Base-by-base conservation (phyloP, 768 basidiomycete genomes). In the Agrocybe chaxingu region DNA sequence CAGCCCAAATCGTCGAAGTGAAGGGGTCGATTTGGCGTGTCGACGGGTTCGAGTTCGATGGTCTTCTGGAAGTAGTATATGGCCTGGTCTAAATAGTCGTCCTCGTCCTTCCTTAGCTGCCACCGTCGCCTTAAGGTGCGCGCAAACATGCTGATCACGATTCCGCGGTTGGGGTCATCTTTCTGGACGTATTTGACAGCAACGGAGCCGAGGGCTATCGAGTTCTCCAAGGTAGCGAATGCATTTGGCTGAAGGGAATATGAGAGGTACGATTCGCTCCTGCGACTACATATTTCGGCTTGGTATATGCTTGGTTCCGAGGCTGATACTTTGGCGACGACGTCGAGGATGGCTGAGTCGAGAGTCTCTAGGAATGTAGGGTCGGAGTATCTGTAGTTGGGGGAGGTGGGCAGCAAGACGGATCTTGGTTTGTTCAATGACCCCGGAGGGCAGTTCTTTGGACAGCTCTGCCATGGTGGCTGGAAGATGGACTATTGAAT, bases 121-220 rank as follows among this genome's bases (percentile, higher is more conserved):
- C 54, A 58, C 3, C 48, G 32, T 32, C 45, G 31, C 29, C 43
- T 44, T 16, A 56, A 42, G 13, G 50, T 50, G 16, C 52, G 48
- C 9, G 45, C 57, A 37, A 56, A 54, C 44, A 50, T 50, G 38
- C 50, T 53, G 45, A 59, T 32, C 12, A 56, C 42, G 12, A 54
- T 47, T 35, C 52, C 50, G 12, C 45, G 42, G 42, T 48, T 51
- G 12, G 50, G 65, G 59, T 52, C 56, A 56, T 49, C 58, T 53
- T n/a, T 34, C 10, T 48, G 42, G 11, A 49, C 29, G 34, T 50
- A 51, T 39, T 58, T 58, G 43, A 58, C 13, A 7, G 54, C 52
- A 3, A 55, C 18, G 12, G 49, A 46, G n/a, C 49, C 49, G n/a
- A 50, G 41, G 16, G 45, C 45, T 8, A 55, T 47, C 2, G 53